Percentiles rank a stretch among this genome's conserved stretches.
Conservation (phyloP, 176 grass and related monocot genomes). For the Oryza punctata region DNA sequence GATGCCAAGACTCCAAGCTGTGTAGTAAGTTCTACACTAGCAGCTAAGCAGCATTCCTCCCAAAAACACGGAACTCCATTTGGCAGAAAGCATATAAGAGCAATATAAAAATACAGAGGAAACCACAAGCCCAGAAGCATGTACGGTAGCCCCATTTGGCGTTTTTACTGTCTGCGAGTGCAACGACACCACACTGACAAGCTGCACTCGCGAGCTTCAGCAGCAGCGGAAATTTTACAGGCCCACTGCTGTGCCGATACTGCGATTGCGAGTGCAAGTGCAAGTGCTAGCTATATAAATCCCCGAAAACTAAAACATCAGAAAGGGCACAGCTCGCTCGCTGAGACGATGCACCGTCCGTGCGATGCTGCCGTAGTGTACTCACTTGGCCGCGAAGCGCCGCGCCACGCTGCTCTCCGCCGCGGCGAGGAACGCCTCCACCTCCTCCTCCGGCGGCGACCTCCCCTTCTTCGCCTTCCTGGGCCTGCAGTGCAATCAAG, state of each 20-base stretch:
- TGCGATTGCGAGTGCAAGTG: background rate
- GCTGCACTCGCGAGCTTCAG: slow-evolving; percentile 13
- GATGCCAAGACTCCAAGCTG: background rate
- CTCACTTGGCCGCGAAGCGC: slow-evolving; percentile 56
- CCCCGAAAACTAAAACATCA: no score
- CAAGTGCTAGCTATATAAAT: slow-evolving; percentile 31
- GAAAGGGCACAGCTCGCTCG: background rate
- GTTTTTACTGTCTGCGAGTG: slow-evolving; percentile 32
- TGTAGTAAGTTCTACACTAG: background rate
- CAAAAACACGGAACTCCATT: no score
- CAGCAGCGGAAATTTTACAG: slow-evolving; percentile 29
- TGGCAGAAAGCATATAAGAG: no score
- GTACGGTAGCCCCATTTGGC: slow-evolving; percentile 16
- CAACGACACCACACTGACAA: slow-evolving; percentile 22
- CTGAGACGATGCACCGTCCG: background rate
- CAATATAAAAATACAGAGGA: background rate
- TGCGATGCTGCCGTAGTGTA: background rate
- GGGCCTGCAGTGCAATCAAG: background rate
- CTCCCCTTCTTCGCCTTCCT: slow-evolving; percentile 35
- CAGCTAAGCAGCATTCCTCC: background rate
- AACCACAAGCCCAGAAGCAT: background rate
- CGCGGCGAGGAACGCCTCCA: slow-evolving; percentile 52
- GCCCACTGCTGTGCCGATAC: slow-evolving; percentile 10
- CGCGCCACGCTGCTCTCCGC: slow-evolving; percentile 38
- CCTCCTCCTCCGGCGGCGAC: slow-evolving; percentile 43